phyloP scores from a whole-genome alignment of 495 filamentous ascomycete genomes.

The Xeromyces bisporus region DNA sequence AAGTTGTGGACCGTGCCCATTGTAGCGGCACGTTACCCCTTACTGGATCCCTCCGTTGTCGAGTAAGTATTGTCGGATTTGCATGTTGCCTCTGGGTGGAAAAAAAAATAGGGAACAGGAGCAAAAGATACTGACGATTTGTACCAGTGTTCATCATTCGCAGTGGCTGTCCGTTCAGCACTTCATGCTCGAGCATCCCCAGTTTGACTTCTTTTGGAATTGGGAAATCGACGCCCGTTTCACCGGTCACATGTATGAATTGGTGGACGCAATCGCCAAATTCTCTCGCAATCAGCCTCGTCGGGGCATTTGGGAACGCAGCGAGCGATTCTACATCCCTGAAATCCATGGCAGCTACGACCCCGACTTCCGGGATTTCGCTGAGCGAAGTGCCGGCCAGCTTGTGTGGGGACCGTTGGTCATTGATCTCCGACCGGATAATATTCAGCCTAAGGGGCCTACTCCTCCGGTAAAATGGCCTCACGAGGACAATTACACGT shows the following conservation, averaged over 20 bases:
- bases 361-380: constrained; percentile 1
- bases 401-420: constrained; percentile 42
- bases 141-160: constrained; percentile 13
- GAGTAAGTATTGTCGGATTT: too few species aligned
- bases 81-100: too few species aligned
- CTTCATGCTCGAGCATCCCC: constrained; percentile 45
- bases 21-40: constrained; percentile 2
- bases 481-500: constrained; percentile 40
- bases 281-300: constrained; percentile 46
- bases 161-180: background rate
- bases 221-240: constrained; percentile 54
- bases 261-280: constrained; percentile 36
- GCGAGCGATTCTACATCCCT: constrained; percentile 50
- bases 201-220: constrained; percentile 59
- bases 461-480: constrained; percentile 30
- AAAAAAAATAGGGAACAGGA: too few species aligned
- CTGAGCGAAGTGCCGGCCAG: constrained; percentile 1
- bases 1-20: background rate
- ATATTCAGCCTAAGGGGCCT: constrained; percentile 34
- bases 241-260: constrained; percentile 51
- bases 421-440: constrained; percentile 8
- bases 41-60: background rate
- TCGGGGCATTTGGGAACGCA: constrained; percentile 55
- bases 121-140: constrained; percentile 10
- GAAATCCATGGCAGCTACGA: constrained; percentile 32